These are phyloP conservation scores for Selaginella tamariscina DNA, from an alignment of 75 land plant species.

Conservation along the genomic window DNA sequence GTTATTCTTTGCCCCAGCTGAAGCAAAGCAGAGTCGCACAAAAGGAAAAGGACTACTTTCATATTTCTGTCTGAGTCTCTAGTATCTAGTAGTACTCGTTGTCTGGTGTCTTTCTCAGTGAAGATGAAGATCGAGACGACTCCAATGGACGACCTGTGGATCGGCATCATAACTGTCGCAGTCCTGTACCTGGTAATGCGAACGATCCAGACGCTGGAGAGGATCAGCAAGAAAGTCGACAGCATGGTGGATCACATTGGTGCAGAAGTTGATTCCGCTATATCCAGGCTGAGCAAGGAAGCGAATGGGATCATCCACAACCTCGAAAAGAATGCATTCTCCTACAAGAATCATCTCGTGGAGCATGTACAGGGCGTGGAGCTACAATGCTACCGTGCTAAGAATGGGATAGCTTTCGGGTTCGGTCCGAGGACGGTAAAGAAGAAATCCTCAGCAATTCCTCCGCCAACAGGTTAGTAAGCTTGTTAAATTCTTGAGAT, in stretches of 20 bases:
- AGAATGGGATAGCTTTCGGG: neutral
- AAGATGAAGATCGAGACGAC: neutral
- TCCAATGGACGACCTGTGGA: neutral
- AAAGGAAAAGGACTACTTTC: neutral
- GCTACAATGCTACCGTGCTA: neutral
- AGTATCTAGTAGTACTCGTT: neutral
- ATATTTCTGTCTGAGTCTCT: neutral
- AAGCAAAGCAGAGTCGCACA: neutral
- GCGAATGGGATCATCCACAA: neutral
- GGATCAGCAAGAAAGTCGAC: neutral
- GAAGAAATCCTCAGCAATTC: neutral
- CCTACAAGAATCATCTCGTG: neutral
- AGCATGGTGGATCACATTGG: neutral
- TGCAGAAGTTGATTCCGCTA: neutral
- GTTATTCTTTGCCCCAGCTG: too few species aligned
- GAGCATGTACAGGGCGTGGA: neutral
- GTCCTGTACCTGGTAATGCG: neutral
- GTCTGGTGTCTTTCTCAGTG: neutral
- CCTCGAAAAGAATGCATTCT: neutral
- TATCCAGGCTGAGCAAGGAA: neutral
- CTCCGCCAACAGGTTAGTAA: neutral
- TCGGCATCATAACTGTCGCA: neutral
- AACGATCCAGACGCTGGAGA: neutral
- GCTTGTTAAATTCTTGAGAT: neutral
- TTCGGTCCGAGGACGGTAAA: neutral